A percentile compares a stretch with the other conserved stretches of the same genome.
phyloP scores from a whole-genome alignment of 768 basidiomycete species.

The Suillus lakei region DNA sequence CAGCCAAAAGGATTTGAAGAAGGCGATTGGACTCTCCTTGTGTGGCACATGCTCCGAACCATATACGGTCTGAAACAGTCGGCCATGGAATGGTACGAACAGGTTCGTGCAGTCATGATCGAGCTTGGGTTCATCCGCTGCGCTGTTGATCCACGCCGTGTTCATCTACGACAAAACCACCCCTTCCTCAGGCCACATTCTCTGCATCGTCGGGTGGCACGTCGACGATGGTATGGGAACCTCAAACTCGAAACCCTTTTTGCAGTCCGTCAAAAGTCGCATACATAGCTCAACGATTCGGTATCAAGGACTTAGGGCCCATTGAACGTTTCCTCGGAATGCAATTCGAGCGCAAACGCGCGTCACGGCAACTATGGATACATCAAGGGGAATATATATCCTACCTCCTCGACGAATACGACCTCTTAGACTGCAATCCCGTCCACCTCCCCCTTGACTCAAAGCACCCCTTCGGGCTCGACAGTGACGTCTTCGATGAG shows the following conservation, averaged over 20 bases:
- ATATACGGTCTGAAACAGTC: conserved; percentile 47
- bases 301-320: neutral
- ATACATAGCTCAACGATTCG: neutral
- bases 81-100: conserved; percentile 34
- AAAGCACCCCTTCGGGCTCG: neutral
- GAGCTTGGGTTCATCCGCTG: neutral
- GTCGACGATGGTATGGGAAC: neutral
- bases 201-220: neutral
- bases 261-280: neutral
- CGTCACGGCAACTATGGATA: neutral
- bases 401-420: neutral
- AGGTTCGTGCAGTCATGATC: neutral
- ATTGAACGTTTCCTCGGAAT: neutral
- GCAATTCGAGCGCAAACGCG: neutral
- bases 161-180: neutral
- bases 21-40: neutral
- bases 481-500: neutral
- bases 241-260: neutral
- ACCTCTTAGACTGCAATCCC: neutral
- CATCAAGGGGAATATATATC: too few species aligned
- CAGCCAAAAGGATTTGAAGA: neutral
- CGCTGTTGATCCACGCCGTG: neutral
- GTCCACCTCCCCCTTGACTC: neutral
- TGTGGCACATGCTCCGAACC: neutral
- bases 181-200: too few species aligned